Evolutionary conservation across 495 filamentous ascomycete genomes (phyloP), one percentile per base, ranked within the genome.

Genomic region (Aspergillus nanangensis): DNA sequence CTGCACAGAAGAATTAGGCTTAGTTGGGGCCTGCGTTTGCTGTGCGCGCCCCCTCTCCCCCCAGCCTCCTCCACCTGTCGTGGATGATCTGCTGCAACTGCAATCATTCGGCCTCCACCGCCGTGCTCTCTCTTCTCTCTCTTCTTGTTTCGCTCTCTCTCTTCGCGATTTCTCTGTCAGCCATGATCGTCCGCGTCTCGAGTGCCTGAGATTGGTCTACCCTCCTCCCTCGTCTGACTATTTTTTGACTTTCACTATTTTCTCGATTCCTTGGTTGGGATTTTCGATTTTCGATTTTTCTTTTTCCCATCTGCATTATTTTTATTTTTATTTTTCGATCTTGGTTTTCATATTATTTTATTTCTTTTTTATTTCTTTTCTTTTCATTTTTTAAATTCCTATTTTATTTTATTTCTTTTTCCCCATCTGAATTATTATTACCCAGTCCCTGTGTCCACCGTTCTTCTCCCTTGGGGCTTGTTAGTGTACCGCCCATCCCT

Each of bases 21-120:
- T 47, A 52, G 51, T 38, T 47, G 29, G 34, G 42, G 41, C 53
- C 57, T 56, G 61, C 52, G 51, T 61, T 64, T 61, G 48, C 56
- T 52, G 45, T 46, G 32, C 48, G 36, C 48, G n/a, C n/a, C n/a
- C n/a, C n/a, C n/a, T n/a, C n/a, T n/a, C n/a, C n/a, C 44, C 54
- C 55, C 50, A 53, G 47, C 55, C 48, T 54, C 52, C 56, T 50
- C 51, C 56, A 53, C 52, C 41, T 48, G 46, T 57, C 47, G 39
- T 53, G 41, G 44, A 55, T 55, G 56, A 59, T 59, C 56, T 56
- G 43, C 52, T 48, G 42, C 39, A 38, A 41, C 53, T 54, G 58
- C 58, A 59, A 55, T 55, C 52, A 51, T 48, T 42, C 44, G 21
- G 36, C 36, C 23, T 47, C 41, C 45, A 47, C 44, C 42, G 44